phyloP scores from a whole-genome alignment of 2,329 filamentous ascomycete species.

The Didymellaceae sp. region DNA sequence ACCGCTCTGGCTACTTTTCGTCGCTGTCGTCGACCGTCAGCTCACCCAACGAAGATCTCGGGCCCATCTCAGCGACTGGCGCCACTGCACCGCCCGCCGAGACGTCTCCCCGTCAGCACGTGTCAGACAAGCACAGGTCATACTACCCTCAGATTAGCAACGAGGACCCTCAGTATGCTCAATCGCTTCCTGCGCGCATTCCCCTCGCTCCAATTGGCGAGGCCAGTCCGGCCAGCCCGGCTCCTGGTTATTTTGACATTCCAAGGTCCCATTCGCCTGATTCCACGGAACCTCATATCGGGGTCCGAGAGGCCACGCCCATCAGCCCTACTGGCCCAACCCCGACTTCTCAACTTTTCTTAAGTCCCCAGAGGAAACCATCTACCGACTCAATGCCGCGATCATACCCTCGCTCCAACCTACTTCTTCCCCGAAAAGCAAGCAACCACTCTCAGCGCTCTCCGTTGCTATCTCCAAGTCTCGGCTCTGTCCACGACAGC shows the following conservation, averaged over 20 bases:
- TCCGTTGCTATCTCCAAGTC: constrained; percentile 51
- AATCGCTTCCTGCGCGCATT: constrained; percentile 38
- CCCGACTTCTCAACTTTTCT: constrained; percentile 43
- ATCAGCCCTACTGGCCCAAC: constrained; percentile 44
- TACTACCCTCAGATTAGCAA: constrained; percentile 45
- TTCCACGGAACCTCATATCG: constrained; percentile 50
- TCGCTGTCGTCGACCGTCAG: constrained; percentile 68
- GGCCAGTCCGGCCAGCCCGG: constrained; percentile 29
- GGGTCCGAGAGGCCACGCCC: constrained; percentile 54
- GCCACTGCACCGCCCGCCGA: constrained; percentile 28
- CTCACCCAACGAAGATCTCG: constrained; percentile 56
- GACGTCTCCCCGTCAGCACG: constrained; percentile 37
- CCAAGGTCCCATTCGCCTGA: constrained; percentile 56
- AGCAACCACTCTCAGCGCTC: constrained; percentile 41
- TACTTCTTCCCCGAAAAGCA: constrained; percentile 52
- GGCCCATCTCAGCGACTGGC: constrained; percentile 25
- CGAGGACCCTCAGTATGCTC: constrained; percentile 37
- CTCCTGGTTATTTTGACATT: constrained; percentile 54
- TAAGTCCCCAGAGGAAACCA: constrained; percentile 46
- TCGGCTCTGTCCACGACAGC: constrained; percentile 58
- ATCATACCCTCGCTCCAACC: constrained; percentile 36
- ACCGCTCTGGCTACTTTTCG: constrained; percentile 81
- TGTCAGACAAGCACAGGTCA: constrained; percentile 45
- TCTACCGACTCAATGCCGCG: constrained; percentile 47
- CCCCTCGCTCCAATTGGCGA: constrained; percentile 47